phyloP scores from a whole-genome alignment of 345 rosid genomes.

The Pistacia atlantica region DNA sequence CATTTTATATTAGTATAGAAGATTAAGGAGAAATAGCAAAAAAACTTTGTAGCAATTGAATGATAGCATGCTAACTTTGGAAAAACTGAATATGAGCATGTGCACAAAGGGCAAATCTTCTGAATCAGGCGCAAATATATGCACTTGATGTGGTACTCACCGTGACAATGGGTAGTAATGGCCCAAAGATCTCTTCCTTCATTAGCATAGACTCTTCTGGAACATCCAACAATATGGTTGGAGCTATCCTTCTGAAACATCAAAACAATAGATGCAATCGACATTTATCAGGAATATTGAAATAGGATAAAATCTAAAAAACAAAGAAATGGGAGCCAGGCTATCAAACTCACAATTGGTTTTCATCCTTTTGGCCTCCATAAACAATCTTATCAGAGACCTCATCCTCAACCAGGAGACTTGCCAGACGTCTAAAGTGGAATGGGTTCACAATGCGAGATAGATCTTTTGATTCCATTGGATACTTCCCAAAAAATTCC shows the following conservation, averaged over 20 bases:
- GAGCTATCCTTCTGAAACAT: constrained; percentile 47
- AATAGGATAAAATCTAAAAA: neutral
- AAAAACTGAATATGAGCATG: neutral
- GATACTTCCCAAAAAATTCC: constrained; percentile 43
- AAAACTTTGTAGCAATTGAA: neutral
- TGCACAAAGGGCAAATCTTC: neutral
- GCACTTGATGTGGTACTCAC: constrained; percentile 22
- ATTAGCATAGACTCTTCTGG: constrained; percentile 48
- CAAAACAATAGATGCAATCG: neutral
- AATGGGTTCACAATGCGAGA: constrained; percentile 39
- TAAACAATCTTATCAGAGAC: constrained; percentile 39
- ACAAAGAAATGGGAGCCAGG: neutral
- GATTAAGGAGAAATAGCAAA: neutral
- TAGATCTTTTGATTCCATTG: constrained; percentile 46
- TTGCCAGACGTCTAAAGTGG: constrained; percentile 42
- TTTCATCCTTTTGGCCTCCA: constrained; percentile 49
- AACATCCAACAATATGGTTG: constrained; percentile 49
- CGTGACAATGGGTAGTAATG: constrained; percentile 51
- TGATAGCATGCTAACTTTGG: neutral
- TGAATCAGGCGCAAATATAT: neutral
- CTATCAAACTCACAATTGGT: constrained; percentile 33
- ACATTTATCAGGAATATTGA: too few relatives aligned
- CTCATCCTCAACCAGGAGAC: constrained; percentile 45
- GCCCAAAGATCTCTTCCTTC: constrained; percentile 71
- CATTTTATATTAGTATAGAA: neutral